These are phyloP conservation scores for Kwoniella bestiolae DNA, from an alignment of 768 basidiomycete genomes.

Conservation along the genomic window DNA sequence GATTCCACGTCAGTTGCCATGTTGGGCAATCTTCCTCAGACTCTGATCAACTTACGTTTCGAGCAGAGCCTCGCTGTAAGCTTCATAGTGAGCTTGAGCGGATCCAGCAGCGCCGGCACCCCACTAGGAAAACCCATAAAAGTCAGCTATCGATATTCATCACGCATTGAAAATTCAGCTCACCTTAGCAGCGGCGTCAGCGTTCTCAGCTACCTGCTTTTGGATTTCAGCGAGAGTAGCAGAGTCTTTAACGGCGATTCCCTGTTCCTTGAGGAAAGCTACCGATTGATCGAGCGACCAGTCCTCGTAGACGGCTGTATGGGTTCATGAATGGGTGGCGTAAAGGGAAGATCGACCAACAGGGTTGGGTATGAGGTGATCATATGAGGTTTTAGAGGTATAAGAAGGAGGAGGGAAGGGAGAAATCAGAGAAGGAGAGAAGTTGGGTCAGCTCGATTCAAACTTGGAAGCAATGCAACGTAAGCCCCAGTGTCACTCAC, in stretches of 20 bases:
- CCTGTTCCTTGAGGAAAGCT: conserved; percentile 72
- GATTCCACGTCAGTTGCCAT: conserved; percentile 6
- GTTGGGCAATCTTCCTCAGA: not conserved
- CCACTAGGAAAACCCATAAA: conserved; percentile 33
- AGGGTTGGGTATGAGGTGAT: not conserved
- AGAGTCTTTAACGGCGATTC: conserved; percentile 63
- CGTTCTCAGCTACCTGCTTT: conserved; percentile 59
- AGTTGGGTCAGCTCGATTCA: conserved; percentile 27
- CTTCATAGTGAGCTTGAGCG: conserved; percentile 56
- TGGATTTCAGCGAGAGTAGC: conserved; percentile 59
- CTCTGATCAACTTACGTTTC: conserved; percentile 61
- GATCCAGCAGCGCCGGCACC: conserved; percentile 50
- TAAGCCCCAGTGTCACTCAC: conserved; percentile 40
- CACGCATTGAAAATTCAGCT: conserved; percentile 15
- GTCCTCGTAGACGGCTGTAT: conserved; percentile 52
- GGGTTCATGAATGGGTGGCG: conserved; percentile 1
- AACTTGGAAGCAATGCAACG: not conserved
- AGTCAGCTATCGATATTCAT: conserved; percentile 7
- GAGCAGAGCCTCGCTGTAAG: conserved; percentile 66
- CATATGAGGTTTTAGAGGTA: too few relatives aligned
- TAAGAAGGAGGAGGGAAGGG: too few relatives aligned
- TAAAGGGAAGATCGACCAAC: conserved; percentile 5
- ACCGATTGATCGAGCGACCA: conserved; percentile 73
- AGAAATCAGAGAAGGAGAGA: too few relatives aligned
- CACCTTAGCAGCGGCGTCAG: conserved; percentile 54